Base-by-base conservation (phyloP, 345 rosid genomes). In the Rhodamnia rubescens region DNA sequence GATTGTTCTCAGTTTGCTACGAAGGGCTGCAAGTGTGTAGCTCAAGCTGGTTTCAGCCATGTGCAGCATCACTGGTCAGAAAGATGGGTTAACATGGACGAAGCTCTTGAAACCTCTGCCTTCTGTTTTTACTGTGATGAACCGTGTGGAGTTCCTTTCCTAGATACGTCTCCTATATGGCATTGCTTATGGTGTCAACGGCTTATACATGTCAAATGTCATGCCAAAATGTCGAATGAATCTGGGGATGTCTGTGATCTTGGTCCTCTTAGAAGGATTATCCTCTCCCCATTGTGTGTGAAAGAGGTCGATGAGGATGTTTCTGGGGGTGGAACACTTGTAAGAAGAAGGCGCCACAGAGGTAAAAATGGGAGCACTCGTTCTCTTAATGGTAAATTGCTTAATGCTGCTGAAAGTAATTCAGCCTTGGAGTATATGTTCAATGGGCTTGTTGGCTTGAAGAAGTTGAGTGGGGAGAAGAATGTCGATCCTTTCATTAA, bases 101-200 rank as follows among this genome's bases (percentile, higher is more conserved):
- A 93, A 52, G 90, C 88, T 82, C 88, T 90, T 16, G 95, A 93
- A 74, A 91, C 87, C 90, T 91, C 93, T 87, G 91, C 94, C 11
- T 93, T 92, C 85, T 93, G 95, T 88, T 93, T 87, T 82, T 92
- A 90, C 20, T 93, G 95, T 61, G 95, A 93, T 89, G 95, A 93
- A 64, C 93, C 93, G 0, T 93, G 95, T 22, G 94, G 93, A 81
- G 89, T 93, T 90, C 95, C 94, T 89, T 93, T 93, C 75, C 88
- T 93, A 50, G 92, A 90, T 87, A 91, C 91, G 84, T 93, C 93
- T 89, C 95, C 95, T 7, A 90, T 91, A 84, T 93, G 95, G 95
- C 95, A 93, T 69, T 93, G 95, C 86, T 88, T 92, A 59, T 93
- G 95, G 94, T 93, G 95, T 87, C 95, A 93, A 54, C 95, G 93